Conservation (phyloP, 176 grass and related monocot genomes). For the Areca catechu region DNA sequence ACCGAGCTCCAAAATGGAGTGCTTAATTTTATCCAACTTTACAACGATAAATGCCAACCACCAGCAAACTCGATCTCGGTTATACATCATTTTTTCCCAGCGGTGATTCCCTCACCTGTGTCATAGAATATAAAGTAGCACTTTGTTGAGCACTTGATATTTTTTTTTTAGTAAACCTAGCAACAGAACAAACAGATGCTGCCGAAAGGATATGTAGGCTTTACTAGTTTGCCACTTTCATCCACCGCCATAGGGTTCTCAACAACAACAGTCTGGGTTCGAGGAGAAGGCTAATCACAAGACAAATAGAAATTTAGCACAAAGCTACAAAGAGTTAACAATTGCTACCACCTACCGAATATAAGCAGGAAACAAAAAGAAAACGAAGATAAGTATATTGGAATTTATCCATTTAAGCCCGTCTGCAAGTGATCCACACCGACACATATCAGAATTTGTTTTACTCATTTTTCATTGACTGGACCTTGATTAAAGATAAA, state of each 20-base stretch:
- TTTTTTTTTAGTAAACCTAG: too few relatives aligned
- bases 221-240: slow-evolving; percentile 87
- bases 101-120: slow-evolving; percentile 91
- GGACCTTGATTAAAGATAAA: too few relatives aligned
- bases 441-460: too few relatives aligned
- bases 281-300: slow-evolving; percentile 46
- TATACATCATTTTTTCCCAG: too few relatives aligned
- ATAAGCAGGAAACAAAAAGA: too few relatives aligned
- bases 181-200: too few relatives aligned
- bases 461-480: too few relatives aligned
- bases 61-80: neutral
- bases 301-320: slow-evolving; percentile 17
- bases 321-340: slow-evolving; percentile 10
- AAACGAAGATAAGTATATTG: neutral
- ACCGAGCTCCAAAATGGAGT: too few relatives aligned
- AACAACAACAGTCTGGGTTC: slow-evolving; percentile 66
- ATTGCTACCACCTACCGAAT: too few relatives aligned
- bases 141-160: too few relatives aligned
- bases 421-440: too few relatives aligned
- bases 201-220: slow-evolving; percentile 7
- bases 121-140: neutral
- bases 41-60: slow-evolving; percentile 1
- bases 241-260: slow-evolving; percentile 91
- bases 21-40: slow-evolving; percentile 18
- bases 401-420: slow-evolving; percentile 46